Base-by-base conservation (phyloP, 768 basidiomycete genomes). In the Gymnopilus dilepis region DNA sequence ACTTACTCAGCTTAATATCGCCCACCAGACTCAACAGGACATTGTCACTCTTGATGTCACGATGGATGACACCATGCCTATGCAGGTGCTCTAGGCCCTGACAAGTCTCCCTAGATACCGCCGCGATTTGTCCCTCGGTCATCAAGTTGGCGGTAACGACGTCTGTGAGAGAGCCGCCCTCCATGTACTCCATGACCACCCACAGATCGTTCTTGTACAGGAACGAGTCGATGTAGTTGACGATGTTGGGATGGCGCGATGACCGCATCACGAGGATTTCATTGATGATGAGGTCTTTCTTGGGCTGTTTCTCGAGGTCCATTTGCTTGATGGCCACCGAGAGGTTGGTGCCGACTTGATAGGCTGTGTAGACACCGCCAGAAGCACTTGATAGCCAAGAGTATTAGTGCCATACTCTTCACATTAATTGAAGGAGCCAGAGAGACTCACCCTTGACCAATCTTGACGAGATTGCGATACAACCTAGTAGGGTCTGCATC, bases 161-260 rank as follows among this genome's bases (percentile, higher is more conserved):
- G 72, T 99, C 97, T 4, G 97, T 99, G 43, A 98, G 79, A 30
- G 87, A 90, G 33, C 94, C 93, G 40, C 96, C 96, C 77, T 98
- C 96, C 97, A 99, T 99, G 77, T 96, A 98, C 78, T 98, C 97
- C 97, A 99, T 99, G 59, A 99, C 95, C 38, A 99, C 95, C 97
- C 97, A 99, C 3, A 99, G 82, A 71, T 99, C 97, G 74, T 97
- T 97, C 83, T 94, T 95, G 82, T 97, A 87, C 41, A 99, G 77
- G 85, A 98, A 99, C 2, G 95, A 97, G 73, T 99, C 97, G 71
- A 98, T 98, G 78, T 95, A 99, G 74, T 99, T 98, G 80, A 99
- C 97, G 67, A 99, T 98, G 73, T 99, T 99, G n/a, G 95, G 95
- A 74, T 98, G 96, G 34, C 93, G 85, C 17, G 92, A 93, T 22